phyloP scores from a whole-genome alignment of 768 basidiomycete species.

The Tricholoma furcatifolium region DNA sequence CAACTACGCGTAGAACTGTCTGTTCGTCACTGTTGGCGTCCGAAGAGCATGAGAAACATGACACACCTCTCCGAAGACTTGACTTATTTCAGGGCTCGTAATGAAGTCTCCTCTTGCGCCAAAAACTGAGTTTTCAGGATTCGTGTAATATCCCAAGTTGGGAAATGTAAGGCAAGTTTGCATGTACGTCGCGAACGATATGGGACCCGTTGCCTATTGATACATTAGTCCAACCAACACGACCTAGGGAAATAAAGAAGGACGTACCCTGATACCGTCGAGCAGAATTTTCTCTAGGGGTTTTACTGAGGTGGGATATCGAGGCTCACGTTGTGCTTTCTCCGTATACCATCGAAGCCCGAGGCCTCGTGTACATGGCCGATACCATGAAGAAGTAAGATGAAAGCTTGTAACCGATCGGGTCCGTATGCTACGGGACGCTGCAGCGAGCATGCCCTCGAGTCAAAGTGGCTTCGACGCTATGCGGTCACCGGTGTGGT shows the following conservation, averaged over 20 bases:
- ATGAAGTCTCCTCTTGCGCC: constrained; percentile 90
- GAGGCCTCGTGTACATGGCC: neutral
- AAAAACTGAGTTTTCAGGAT: constrained; percentile 69
- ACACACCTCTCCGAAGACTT: constrained; percentile 93
- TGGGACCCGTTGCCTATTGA: constrained; percentile 79
- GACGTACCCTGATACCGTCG: constrained; percentile 68
- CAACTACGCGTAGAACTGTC: constrained; percentile 49
- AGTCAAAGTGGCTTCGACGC: neutral
- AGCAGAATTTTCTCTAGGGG: constrained; percentile 64
- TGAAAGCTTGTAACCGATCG: neutral
- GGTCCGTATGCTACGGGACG: constrained; percentile 10
- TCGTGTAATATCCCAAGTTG: constrained; percentile 91
- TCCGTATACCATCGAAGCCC: constrained; percentile 10
- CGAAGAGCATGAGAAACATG: neutral
- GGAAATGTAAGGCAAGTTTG: constrained; percentile 89
- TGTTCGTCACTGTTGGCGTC: constrained; percentile 38
- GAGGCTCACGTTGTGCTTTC: neutral
- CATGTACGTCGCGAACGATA: constrained; percentile 90
- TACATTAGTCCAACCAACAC: constrained; percentile 5
- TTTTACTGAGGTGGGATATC: constrained; percentile 24
- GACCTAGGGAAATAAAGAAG: neutral
- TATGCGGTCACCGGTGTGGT: too few species aligned
- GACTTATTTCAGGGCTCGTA: constrained; percentile 95
- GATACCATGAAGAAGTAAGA: neutral
- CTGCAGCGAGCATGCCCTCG: neutral